Percentiles rank a stretch among this genome's conserved stretches.
phyloP scores from a whole-genome alignment of 306 rosid genomes.

The Canavalia gladiata region DNA sequence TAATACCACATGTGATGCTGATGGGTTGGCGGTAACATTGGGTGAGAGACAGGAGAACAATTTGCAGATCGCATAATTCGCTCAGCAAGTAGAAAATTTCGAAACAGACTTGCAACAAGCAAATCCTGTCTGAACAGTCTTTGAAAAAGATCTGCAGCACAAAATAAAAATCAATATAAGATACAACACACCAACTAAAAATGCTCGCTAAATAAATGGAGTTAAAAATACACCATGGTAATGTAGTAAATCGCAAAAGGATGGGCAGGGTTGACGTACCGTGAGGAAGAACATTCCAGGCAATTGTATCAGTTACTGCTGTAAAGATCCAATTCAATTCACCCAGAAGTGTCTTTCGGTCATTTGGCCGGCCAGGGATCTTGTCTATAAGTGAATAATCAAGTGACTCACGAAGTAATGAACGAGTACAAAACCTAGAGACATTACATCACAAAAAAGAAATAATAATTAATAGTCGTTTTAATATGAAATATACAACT shows the following conservation, averaged over 20 bases:
- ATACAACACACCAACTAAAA: constrained; percentile 36
- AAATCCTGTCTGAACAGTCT: constrained; percentile 97
- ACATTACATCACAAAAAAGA: constrained; percentile 32
- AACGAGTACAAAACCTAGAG: constrained; percentile 91
- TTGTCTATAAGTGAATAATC: constrained; percentile 85
- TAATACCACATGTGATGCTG: constrained; percentile 99
- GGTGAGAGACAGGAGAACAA: constrained; percentile 95
- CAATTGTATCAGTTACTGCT: constrained; percentile 98
- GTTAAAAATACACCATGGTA: constrained; percentile 11
- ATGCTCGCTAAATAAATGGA: constrained; percentile 19
- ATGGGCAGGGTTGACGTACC: constrained; percentile 60
- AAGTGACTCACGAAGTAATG: constrained; percentile 81
- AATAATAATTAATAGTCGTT: not conserved
- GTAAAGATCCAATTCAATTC: constrained; percentile 99
- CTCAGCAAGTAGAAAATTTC: constrained; percentile 97
- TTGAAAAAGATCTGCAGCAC: constrained; percentile 90
- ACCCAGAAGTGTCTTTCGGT: constrained; percentile 94
- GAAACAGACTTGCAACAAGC: constrained; percentile 90
- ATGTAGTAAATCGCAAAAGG: constrained; percentile 4
- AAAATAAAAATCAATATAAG: constrained; percentile 36
- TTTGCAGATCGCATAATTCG: constrained; percentile 98
- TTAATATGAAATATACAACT: not conserved
- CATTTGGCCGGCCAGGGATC: constrained; percentile 98
- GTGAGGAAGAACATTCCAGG: constrained; percentile 99
- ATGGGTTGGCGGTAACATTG: constrained; percentile 93